Base-by-base conservation (phyloP, 331 rosid genomes). In the Pyracantha coccinea region DNA sequence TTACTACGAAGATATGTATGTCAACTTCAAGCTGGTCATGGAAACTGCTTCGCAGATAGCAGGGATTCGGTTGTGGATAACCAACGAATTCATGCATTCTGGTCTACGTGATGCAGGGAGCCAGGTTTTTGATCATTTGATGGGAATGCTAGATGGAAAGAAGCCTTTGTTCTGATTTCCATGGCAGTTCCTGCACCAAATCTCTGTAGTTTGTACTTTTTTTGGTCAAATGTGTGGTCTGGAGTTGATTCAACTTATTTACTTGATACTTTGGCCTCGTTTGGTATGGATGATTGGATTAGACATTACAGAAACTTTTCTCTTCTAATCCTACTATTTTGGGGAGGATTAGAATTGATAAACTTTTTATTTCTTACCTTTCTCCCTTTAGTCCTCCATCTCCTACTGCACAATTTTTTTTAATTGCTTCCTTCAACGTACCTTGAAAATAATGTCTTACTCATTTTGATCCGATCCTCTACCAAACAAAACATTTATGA, bases 81-180 rank as follows among this genome's bases (percentile, higher is more conserved):
- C 93, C 15, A 94, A 92, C 6, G 99, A 94, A 80, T 92, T 80
- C 79, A 90, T 92, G 99, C 99, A 94, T 89, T 94, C 99, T 64
- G 99, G 99, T 73, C 83, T 94, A 72, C 96, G 96, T 4, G 97
- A 94, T 64, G 88, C 72, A 8, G 99, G 99, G 74, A 71, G 76
- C 68, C 93, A 85, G 73, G 96, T 94, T 77, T 80, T 92, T 14
- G 97, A 92, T 79, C 96, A 90, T 75, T 86, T 94, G 90, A 28
- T 94, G 83, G 96, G 89, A 77, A 82, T 94, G 86, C 81, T 94
- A 57, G 85, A 86, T 69, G 99, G 97, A 63, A 92, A 80, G 88
- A 94, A 86, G 82, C 99, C 99, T 77, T 82, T 94, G 54, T 93
- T 93, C 83, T 93, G 87, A 91, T 73, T 35, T 24, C 55, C 54